Evolutionary conservation across 495 filamentous ascomycete genomes (phyloP).

Genomic region (Annulohypoxylon nitens): DNA sequence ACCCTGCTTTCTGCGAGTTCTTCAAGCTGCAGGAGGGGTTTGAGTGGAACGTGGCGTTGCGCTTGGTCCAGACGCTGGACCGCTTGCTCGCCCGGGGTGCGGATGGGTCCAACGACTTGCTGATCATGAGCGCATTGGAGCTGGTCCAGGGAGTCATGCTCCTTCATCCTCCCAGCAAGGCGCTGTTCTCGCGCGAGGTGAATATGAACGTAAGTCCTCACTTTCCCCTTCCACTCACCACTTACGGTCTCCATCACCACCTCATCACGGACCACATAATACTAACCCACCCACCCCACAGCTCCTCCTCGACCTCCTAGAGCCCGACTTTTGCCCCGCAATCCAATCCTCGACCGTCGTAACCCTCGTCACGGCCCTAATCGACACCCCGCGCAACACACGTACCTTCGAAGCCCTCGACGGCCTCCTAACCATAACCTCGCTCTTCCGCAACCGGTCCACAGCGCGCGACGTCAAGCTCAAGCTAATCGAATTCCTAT

Average conservation of each 20-base stretch:
- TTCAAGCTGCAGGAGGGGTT: slow-evolving; percentile 97
- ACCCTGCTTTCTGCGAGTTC: slow-evolving; percentile 95
- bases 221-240: too few species aligned
- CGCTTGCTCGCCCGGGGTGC: slow-evolving; percentile 83
- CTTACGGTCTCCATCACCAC: not conserved
- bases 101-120: slow-evolving; percentile 85
- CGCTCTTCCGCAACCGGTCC: slow-evolving; percentile 85
- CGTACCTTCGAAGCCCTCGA: slow-evolving; percentile 94
- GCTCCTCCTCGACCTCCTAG: slow-evolving; percentile 93
- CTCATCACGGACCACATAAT: not conserved
- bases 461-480: slow-evolving; percentile 91
- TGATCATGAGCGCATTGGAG: slow-evolving; percentile 89
- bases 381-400: slow-evolving; percentile 85
- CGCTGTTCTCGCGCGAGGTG: slow-evolving; percentile 87
- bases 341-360: slow-evolving; percentile 91
- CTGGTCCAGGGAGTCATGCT: slow-evolving; percentile 91
- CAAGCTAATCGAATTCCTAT: slow-evolving; percentile 93
- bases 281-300: slow-evolving; percentile 40
- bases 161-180: slow-evolving; percentile 91
- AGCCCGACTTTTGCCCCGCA: slow-evolving; percentile 89
- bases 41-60: slow-evolving; percentile 95
- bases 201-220: slow-evolving; percentile 85
- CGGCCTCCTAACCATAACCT: slow-evolving; percentile 92
- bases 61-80: slow-evolving; percentile 88
- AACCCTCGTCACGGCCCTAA: slow-evolving; percentile 87